Conservation (phyloP, 2,329 filamentous ascomycete genomes). For the Alternaria tenuissima region DNA sequence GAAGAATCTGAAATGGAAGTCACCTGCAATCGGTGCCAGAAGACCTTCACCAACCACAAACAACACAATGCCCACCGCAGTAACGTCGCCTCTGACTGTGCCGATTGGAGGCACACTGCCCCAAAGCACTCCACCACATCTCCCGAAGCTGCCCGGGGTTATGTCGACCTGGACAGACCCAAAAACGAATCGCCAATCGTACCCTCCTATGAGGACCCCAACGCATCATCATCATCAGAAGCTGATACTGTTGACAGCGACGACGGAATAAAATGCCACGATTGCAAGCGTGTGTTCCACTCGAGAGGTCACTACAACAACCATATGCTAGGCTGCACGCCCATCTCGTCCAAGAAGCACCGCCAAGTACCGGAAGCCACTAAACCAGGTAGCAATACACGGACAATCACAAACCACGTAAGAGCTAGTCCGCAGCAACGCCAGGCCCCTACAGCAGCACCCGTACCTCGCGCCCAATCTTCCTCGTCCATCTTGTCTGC, state of each 20-base stretch:
- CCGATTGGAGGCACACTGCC: constrained; percentile 19
- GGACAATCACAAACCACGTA: neutral
- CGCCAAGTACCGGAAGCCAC: neutral
- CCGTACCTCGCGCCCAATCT: neutral
- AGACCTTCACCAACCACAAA: constrained; percentile 16
- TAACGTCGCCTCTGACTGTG: constrained; percentile 20
- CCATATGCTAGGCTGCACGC: constrained; percentile 36
- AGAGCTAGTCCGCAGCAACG: neutral
- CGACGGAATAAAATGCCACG: constrained; percentile 19
- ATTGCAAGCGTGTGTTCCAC: constrained; percentile 32
- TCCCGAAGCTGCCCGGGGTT: neutral
- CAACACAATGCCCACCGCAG: constrained; percentile 23
- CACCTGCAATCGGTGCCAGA: constrained; percentile 22
- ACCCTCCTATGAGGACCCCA: constrained; percentile 8
- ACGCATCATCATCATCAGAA: constrained; percentile 5
- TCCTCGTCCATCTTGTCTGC: neutral
- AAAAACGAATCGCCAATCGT: constrained; percentile 1
- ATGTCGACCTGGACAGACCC: constrained; percentile 23
- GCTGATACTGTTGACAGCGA: constrained; percentile 16
- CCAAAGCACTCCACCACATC: neutral
- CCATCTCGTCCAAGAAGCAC: neutral
- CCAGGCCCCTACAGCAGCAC: neutral
- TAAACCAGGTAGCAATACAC: neutral
- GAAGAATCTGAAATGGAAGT: neutral
- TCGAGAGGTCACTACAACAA: constrained; percentile 22